Percentiles rank a stretch among this genome's conserved stretches.
Conservation (phyloP, 2,329 filamentous ascomycete genomes). For the Zalaria sp. region DNA sequence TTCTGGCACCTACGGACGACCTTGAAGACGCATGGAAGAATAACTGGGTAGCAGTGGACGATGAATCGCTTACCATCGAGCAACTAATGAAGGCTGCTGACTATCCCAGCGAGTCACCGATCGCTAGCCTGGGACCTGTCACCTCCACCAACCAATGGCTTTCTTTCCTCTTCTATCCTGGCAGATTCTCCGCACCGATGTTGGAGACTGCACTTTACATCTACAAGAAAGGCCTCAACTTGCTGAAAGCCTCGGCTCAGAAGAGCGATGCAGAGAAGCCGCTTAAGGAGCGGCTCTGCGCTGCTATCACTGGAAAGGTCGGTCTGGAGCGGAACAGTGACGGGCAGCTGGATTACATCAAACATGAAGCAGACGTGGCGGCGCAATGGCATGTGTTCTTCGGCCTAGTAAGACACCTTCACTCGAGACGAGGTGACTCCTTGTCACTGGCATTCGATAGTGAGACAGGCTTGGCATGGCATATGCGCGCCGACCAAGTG, state of each 20-base stretch:
- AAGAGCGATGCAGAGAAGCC: slow-evolving; percentile 32
- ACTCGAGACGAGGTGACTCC: slow-evolving; percentile 72
- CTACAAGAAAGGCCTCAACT: slow-evolving; percentile 53
- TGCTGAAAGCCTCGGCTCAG: slow-evolving; percentile 15
- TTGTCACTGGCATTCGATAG: slow-evolving; percentile 64
- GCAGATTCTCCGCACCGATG: slow-evolving; percentile 64
- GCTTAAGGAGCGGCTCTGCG: slow-evolving; percentile 63
- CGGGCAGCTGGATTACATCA: slow-evolving; percentile 58
- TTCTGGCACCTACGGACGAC: slow-evolving; percentile 36
- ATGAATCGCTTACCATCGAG: slow-evolving; percentile 26
- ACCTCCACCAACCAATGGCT: slow-evolving; percentile 62
- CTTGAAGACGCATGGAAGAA: slow-evolving; percentile 56
- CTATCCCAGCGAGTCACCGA: slow-evolving; percentile 21
- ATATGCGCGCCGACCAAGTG: slow-evolving; percentile 69
- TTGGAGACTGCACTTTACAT: slow-evolving; percentile 73
- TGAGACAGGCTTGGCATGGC: slow-evolving; percentile 61
- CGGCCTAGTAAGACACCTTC: slow-evolving; percentile 69
- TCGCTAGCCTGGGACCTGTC: slow-evolving; percentile 10
- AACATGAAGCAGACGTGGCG: slow-evolving; percentile 60
- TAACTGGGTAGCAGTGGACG: slow-evolving; percentile 31
- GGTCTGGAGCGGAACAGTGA: slow-evolving; percentile 47
- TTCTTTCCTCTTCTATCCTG: slow-evolving; percentile 66
- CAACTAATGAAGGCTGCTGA: slow-evolving; percentile 21
- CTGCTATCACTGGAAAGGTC: slow-evolving; percentile 56
- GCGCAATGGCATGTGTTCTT: slow-evolving; percentile 85